These are phyloP conservation scores for Apophysomyces elegans DNA, from an alignment of 371 early-diverging fungal genomes.

Conservation along the genomic window DNA sequence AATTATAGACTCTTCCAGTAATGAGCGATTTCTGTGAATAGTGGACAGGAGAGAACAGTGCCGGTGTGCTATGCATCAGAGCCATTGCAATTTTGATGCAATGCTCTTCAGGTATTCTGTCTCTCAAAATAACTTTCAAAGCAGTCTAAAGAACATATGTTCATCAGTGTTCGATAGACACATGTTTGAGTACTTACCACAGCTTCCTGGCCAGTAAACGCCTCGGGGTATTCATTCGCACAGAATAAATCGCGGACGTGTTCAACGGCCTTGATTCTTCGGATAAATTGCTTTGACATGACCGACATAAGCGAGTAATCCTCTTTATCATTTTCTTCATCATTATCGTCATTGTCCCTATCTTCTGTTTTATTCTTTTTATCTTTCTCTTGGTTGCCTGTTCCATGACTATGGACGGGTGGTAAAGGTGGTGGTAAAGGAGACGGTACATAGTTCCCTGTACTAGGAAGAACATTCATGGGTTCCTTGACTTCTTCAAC, in stretches of 20 bases:
- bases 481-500: background rate
- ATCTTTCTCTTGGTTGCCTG: background rate
- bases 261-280: constrained; percentile 25
- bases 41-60: constrained; percentile 42
- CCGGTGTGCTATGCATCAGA: constrained; percentile 39
- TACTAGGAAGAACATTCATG: background rate
- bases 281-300: constrained; percentile 23
- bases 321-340: background rate
- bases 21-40: constrained; percentile 52
- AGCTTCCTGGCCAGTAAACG: constrained; percentile 53
- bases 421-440: constrained; percentile 1
- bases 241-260: constrained; percentile 44
- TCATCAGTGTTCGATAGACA: background rate
- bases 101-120: constrained; percentile 34
- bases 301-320: constrained; percentile 26
- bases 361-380: background rate
- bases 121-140: constrained; percentile 21
- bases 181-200: constrained; percentile 33
- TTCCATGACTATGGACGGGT: background rate
- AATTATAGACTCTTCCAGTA: constrained; percentile 40
- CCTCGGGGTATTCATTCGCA: constrained; percentile 48
- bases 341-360: background rate
- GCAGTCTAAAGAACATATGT: constrained; percentile 21
- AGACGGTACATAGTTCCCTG: too few species aligned
- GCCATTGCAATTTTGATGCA: constrained; percentile 41